Evolutionary conservation across 2,329 filamentous ascomycete genomes (phyloP), one percentile per base, ranked within the genome.

Genomic region (Beauveria sp.): DNA sequence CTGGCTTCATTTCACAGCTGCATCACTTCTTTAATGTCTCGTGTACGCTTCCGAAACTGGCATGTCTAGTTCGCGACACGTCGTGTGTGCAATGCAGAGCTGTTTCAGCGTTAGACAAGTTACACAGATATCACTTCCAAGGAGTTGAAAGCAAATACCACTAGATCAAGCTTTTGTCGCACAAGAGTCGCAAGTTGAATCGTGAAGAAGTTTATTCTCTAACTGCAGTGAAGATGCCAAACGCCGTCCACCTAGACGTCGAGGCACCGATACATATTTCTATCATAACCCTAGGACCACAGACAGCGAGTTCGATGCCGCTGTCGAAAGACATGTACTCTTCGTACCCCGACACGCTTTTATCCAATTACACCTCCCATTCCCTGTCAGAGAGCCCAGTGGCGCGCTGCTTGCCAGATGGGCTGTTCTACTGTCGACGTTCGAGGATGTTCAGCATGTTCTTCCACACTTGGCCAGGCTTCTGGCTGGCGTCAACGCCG

Each of bases 391-490:
- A 42, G 28, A 49, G 58, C 16, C 42, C 9, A 28, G 2, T n/a
- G 22, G 34, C 20, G 38, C 16, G 10, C 12, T 52, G 26, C 28
- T 22, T 8, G 24, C 30, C 18, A 34, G 45, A 43, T 34, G 18
- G 22, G 20, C 12, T 16, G n/a, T 20, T 38, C 42, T 74, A 70
- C 71, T 78, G 80, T 69, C 77, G 78, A 69, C 85, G 81, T 61
- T 88, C 85, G 72, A 99, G 93, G 70, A 97, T 87, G 70, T 86
- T 85, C 65, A 98, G 81, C 75, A 99, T 80, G 75, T 87, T 91
- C 82, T 91, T 93, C 95, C 95, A 99, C 65, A 99, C 95, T 76
- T 93, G 88, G 53, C 91, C 90, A 22, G 95, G 95, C 79, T 96
- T 88, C 81, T 99, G 92, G 81, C 90, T 96, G 66, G 95, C 95